Evolutionary conservation across 1,284 basidiomycete genomes (phyloP).

Genomic region (Tilletiopsis washingtonensis): DNA sequence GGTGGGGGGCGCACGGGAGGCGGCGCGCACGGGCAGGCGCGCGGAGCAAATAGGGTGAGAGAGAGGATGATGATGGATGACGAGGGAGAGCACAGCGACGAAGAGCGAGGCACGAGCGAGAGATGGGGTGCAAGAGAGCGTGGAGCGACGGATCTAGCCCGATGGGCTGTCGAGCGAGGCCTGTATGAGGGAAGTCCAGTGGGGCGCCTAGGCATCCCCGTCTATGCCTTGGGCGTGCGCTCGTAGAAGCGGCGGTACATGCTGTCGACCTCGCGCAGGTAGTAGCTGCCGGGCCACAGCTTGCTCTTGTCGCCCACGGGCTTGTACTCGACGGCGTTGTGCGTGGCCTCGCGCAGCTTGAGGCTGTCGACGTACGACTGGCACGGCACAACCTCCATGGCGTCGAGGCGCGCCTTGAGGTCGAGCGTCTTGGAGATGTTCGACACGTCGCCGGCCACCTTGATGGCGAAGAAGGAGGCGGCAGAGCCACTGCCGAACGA

Average conservation of each 20-base stretch:
- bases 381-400: conserved; percentile 84
- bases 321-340: conserved; percentile 78
- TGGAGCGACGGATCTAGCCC: no score
- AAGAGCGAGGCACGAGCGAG: no score
- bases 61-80: no score
- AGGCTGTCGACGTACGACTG: conserved; percentile 73
- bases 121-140: no score
- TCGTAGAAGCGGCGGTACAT: conserved; percentile 86
- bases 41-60: no score
- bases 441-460: conserved; percentile 74
- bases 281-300: conserved; percentile 89
- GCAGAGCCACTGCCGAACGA: conserved; percentile 90
- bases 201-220: no score
- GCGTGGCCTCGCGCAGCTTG: conserved; percentile 72
- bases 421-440: conserved; percentile 72
- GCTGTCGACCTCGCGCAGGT: conserved; percentile 82
- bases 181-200: no score
- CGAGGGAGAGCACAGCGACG: no score
- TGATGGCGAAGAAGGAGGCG: conserved; percentile 77
- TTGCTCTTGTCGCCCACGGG: conserved; percentile 80
- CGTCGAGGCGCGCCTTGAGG: conserved; percentile 65
- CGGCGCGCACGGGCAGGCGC: no score
- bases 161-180: no score
- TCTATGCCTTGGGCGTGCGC: conserved; percentile 6
- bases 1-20: no score